phyloP scores from a whole-genome alignment of 768 basidiomycete genomes.

The Lactarius vividus region DNA sequence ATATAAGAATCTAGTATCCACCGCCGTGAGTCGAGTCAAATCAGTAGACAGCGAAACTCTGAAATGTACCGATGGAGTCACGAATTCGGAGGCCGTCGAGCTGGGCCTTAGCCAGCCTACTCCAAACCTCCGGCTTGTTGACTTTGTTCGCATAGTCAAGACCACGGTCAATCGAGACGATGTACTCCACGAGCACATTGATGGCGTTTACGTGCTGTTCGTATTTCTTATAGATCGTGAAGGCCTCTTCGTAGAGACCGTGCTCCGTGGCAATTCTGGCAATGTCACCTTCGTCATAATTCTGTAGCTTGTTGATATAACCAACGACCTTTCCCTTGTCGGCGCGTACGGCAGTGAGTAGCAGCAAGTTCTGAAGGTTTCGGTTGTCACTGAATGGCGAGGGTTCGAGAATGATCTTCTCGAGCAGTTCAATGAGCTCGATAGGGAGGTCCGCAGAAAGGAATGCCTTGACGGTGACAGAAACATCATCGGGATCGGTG shows the following conservation, averaged over 20 bases:
- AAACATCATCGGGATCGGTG: conserved; percentile 98
- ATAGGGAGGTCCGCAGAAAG: conserved; percentile 94
- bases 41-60: conserved; percentile 13
- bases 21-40: background rate
- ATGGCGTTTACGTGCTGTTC: conserved; percentile 94
- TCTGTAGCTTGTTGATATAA: conserved; percentile 96
- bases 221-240: conserved; percentile 97
- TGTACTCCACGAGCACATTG: conserved; percentile 96
- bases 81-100: conserved; percentile 97
- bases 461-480: conserved; percentile 98
- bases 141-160: conserved; percentile 95
- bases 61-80: conserved; percentile 80
- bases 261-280: conserved; percentile 97
- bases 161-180: conserved; percentile 96
- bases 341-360: conserved; percentile 93
- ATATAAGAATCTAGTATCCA: conserved; percentile 81
- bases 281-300: conserved; percentile 93
- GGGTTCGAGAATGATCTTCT: conserved; percentile 97
- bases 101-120: conserved; percentile 96
- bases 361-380: conserved; percentile 91
- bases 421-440: conserved; percentile 93
- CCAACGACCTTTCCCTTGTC: conserved; percentile 98
- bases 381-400: conserved; percentile 98
- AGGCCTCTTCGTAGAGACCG: conserved; percentile 91
- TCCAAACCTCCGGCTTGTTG: conserved; percentile 96